A percentile compares a stretch with the other conserved stretches of the same genome.
phyloP scores from a whole-genome alignment of 1,284 basidiomycete species.

The Tilletia walkeri region DNA sequence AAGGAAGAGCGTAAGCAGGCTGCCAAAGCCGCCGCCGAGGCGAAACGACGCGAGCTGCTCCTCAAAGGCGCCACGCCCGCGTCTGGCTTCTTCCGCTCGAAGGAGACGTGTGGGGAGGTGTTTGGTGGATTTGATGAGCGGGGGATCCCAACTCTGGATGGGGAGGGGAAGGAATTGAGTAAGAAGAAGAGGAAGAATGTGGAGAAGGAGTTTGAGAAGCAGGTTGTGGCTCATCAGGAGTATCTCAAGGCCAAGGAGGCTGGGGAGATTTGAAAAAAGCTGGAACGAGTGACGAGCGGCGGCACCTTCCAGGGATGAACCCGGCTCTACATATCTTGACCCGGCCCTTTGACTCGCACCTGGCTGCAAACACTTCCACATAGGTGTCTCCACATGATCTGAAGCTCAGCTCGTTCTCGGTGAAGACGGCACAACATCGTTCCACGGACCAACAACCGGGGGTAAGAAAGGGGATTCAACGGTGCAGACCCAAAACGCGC shows the following conservation, averaged over 20 bases:
- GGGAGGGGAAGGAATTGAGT: slow-evolving; percentile 77
- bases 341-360: no score
- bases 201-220: slow-evolving; percentile 73
- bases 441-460: no score
- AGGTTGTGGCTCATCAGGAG: slow-evolving; percentile 58
- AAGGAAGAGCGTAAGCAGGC: slow-evolving; percentile 81
- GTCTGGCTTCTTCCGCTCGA: slow-evolving; percentile 68
- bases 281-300: neutral
- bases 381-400: no score
- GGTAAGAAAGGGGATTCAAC: no score
- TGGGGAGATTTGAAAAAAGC: slow-evolving; percentile 33
- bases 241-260: slow-evolving; percentile 45
- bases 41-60: slow-evolving; percentile 72
- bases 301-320: no score
- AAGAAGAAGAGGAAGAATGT: slow-evolving; percentile 80
- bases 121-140: slow-evolving; percentile 79
- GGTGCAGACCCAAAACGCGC: no score
- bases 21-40: slow-evolving; percentile 68
- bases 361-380: no score
- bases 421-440: no score
- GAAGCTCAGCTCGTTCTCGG: no score
- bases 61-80: slow-evolving; percentile 80
- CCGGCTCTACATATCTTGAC: no score
- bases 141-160: slow-evolving; percentile 81
- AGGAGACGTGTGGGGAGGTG: slow-evolving; percentile 50